Evolutionary conservation across 2,329 filamentous ascomycete genomes (phyloP), one percentile per base, ranked within the genome.

Genomic region (Lachnellula arida): DNA sequence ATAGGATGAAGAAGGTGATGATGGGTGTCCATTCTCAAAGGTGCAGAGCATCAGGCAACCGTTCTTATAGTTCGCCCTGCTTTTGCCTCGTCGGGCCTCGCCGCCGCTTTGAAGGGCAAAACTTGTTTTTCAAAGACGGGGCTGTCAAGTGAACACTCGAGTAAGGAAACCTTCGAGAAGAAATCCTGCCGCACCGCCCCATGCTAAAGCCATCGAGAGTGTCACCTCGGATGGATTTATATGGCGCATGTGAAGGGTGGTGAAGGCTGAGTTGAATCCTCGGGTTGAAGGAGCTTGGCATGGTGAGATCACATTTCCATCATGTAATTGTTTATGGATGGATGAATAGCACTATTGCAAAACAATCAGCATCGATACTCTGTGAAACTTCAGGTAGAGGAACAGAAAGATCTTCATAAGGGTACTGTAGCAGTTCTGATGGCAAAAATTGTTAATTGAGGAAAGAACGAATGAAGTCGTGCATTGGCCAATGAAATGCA

Each of bases 81-180:
- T 42, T 51, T 43, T 40, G 48, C 48, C 48, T 50, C 35, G 48
- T 42, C 48, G 49, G 19, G 35, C 48, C 37, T 12, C 32, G 19
- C 19, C 22, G 19, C 49, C 35, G 37, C 34, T 42, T 43, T n/a
- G 17, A 14, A 14, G 44, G 28, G 8, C 28, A 28, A 15, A 11
- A 23, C 12, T 46, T 46, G 8, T 9, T 34, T 40, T 42, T 51
- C 43, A 9, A 17, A 28, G 37, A 17, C 28, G n/a, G 42, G 49
- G 49, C 49, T 51, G 49, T 39, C n/a, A 40, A 8, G 28, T 37
- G 48, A 50, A 28, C 34, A 42, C 17, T 5, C 34, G 39, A 43
- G 25, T 19, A 42, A n/a, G 39, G 22, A 49, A 22, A 19, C 8
- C 12, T 49, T 37, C 11, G 19, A 32, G 25, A 19, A 23, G 22